Evolutionary conservation across 345 rosid genomes (phyloP).

Genomic region (Gossypium ekmanianum): DNA sequence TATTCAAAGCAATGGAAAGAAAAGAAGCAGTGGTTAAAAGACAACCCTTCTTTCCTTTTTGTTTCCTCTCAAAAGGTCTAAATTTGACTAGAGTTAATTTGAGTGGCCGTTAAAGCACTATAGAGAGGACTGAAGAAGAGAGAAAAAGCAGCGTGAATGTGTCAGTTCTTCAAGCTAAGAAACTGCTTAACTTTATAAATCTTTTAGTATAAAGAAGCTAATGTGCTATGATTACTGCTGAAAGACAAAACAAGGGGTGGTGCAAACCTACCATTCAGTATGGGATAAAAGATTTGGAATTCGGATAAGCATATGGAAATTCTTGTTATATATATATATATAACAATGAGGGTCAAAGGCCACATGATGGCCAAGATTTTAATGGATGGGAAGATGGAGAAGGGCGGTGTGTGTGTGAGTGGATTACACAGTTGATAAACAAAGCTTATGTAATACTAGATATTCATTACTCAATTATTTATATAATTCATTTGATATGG

Average conservation of each 20-base stretch:
- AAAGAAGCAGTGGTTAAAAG: neutral
- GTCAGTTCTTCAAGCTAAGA: neutral
- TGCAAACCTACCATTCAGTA: conserved; percentile 6
- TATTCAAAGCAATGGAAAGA: neutral
- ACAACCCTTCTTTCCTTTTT: conserved; percentile 7
- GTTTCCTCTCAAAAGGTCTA: neutral
- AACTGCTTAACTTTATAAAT: neutral
- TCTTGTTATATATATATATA: neutral
- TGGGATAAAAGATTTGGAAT: neutral
- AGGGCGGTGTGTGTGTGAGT: neutral
- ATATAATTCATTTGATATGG: neutral
- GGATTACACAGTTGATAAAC: neutral
- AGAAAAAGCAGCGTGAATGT: neutral
- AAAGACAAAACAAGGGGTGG: conserved; percentile 16
- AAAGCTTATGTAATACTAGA: neutral
- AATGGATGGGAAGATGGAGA: conserved; percentile 16
- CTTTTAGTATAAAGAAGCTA: conserved; percentile 32
- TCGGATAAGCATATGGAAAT: conserved; percentile 10
- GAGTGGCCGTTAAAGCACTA: conserved; percentile 13
- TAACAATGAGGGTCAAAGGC: conserved; percentile 28
- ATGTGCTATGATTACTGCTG: conserved; percentile 27
- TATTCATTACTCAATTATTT: conserved; percentile 2
- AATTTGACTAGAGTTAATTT: neutral
- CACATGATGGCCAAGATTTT: conserved; percentile 22
- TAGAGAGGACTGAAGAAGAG: neutral